Evolutionary conservation across 2,329 filamentous ascomycete genomes (phyloP).

Genomic region (Trichoderma gracile): DNA sequence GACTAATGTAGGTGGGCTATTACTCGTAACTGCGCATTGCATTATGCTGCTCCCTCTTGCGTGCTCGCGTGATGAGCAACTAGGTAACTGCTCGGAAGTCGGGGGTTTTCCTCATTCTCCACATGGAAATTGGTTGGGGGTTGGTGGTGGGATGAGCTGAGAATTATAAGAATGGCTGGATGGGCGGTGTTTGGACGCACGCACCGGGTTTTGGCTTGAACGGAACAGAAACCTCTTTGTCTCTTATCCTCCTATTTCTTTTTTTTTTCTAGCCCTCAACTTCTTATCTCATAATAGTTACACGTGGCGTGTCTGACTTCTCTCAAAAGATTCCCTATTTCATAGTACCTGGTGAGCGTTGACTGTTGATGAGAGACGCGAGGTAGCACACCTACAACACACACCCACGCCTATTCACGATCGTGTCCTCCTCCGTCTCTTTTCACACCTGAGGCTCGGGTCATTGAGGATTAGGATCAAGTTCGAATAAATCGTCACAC

Average conservation of each 20-base stretch:
- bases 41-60: conserved; percentile 3
- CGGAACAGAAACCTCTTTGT: neutral
- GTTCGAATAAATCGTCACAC: neutral
- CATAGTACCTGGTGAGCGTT: neutral
- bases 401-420: no score
- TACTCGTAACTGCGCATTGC: neutral
- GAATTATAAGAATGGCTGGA: conserved; percentile 3
- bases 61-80: conserved; percentile 17
- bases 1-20: neutral
- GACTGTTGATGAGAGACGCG: no score
- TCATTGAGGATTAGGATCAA: no score
- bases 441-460: no score
- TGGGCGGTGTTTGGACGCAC: neutral
- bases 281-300: neutral
- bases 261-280: no score
- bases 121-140: conserved; percentile 9
- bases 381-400: no score
- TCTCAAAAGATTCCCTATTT: neutral
- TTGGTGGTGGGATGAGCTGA: neutral
- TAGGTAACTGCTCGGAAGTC: conserved; percentile 10
- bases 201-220: neutral
- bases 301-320: conserved; percentile 4
- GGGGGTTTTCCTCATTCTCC: conserved; percentile 5
- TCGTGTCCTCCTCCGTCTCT: no score
- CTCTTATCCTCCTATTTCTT: no score